Evolutionary conservation across 2,329 filamentous ascomycete species (phyloP).

Genomic region (Botryotinia globosa): DNA sequence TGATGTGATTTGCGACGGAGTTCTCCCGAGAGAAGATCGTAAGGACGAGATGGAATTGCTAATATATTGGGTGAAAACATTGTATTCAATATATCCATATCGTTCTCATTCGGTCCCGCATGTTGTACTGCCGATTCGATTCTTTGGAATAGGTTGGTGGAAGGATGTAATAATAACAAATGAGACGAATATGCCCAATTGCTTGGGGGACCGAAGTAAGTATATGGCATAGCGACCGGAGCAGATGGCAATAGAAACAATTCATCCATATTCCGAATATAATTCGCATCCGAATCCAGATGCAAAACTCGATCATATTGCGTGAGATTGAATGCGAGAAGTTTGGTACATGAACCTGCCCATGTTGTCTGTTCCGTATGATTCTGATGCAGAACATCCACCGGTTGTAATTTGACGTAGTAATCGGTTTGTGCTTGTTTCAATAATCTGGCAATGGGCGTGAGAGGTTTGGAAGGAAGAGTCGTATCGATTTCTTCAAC

Average conservation of each 20-base stretch:
- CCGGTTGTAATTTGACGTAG: constrained; percentile 30
- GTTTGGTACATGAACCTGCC: constrained; percentile 33
- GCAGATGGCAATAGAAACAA: constrained; percentile 33
- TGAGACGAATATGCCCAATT: constrained; percentile 32
- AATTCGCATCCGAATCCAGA: constrained; percentile 30
- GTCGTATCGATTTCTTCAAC: constrained; percentile 28
- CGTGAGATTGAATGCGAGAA: constrained; percentile 36
- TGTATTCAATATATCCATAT: constrained; percentile 45
- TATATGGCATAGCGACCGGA: constrained; percentile 34
- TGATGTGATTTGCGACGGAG: constrained; percentile 52
- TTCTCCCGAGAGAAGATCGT: constrained; percentile 54
- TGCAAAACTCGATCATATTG: constrained; percentile 31
- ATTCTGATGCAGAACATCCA: constrained; percentile 29
- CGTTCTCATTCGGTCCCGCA: constrained; percentile 28
- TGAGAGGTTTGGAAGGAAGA: constrained; percentile 25
- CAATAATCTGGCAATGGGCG: constrained; percentile 31
- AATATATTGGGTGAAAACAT: constrained; percentile 50
- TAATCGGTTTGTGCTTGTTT: constrained; percentile 30
- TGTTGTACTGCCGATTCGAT: constrained; percentile 26
- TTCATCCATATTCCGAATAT: constrained; percentile 33
- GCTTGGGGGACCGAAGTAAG: constrained; percentile 30
- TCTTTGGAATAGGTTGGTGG: constrained; percentile 24
- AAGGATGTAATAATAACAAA: constrained; percentile 33
- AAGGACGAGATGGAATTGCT: constrained; percentile 55
- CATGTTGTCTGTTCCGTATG: constrained; percentile 26